phyloP scores from a whole-genome alignment of 805 yeast genomes.

The Metschnikowia santaceciliae region DNA sequence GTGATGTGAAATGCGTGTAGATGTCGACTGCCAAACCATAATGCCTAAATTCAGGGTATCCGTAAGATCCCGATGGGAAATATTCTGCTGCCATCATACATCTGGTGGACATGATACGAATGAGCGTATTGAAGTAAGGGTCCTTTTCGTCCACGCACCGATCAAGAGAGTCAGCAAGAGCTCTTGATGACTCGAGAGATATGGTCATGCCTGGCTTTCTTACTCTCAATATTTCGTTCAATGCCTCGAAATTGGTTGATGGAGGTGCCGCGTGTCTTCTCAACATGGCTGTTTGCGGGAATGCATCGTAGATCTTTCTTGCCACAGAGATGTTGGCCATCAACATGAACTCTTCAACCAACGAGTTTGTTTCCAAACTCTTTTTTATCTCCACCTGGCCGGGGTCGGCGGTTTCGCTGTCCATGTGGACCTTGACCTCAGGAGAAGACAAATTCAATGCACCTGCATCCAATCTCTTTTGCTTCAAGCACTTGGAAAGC shows the following conservation, averaged over 20 bases:
- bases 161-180: slow-evolving; percentile 91
- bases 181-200: slow-evolving; percentile 79
- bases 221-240: slow-evolving; percentile 84
- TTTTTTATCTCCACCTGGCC: slow-evolving; percentile 90
- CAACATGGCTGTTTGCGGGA: slow-evolving; percentile 97
- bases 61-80: slow-evolving; percentile 84
- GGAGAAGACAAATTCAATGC: slow-evolving; percentile 97
- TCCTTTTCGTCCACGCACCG: slow-evolving; percentile 79
- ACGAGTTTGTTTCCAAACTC: slow-evolving; percentile 83
- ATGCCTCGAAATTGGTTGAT: slow-evolving; percentile 80
- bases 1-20: slow-evolving; percentile 97
- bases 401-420: slow-evolving; percentile 95
- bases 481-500: slow-evolving; percentile 81
- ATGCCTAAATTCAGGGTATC: slow-evolving; percentile 90
- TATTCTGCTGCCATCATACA: slow-evolving; percentile 99
- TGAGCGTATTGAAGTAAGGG: slow-evolving; percentile 86
- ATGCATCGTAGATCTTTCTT: slow-evolving; percentile 82
- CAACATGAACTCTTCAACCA: slow-evolving; percentile 98
- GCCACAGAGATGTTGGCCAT: slow-evolving; percentile 96
- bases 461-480: slow-evolving; percentile 87
- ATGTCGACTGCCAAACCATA: slow-evolving; percentile 97
- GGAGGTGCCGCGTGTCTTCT: slow-evolving; percentile 99
- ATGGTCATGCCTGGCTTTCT: slow-evolving; percentile 68
- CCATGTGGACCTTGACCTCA: slow-evolving; percentile 96
- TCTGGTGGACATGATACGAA: slow-evolving; percentile 95